Base-by-base conservation (phyloP, 2,329 filamentous ascomycete genomes). In the Aureobasidium lini region DNA sequence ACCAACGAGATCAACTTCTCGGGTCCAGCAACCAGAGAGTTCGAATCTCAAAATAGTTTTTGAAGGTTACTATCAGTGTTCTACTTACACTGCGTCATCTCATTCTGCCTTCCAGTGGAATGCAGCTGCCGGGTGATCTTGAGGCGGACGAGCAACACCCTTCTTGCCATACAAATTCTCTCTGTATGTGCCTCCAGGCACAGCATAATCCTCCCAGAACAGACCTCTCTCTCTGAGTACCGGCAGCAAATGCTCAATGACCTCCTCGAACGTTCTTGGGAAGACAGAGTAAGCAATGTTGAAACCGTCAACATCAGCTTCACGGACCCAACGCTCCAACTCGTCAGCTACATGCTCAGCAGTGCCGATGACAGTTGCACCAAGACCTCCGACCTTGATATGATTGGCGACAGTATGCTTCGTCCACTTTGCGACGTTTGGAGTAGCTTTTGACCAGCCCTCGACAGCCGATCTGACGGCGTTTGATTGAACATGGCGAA, bases 281-380 rank as follows among this genome's bases (percentile, higher is more conserved):
- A 85, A 85, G n/a, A 87, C 72, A 0, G 83, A 82, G 63, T 89
- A 88, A 1, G 82, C 85, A 69, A 90, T 79, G 67, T 90, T 90
- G 72, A 90, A 90, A 0, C 87, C 87, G 67, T 90, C 87, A 1
- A 90, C 80, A 64, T 88, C 87, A 0, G 84, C 85, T 68, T 88
- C 86, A 6, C 75, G 67, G 0, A 89, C 76, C 86, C 87, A 90
- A 0, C 76, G 71, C 71, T 90, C 84, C 59, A 90, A 76, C 44
- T 81, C 79, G 67, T 90, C 86, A 0, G 84, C 87, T 1, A 89
- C 85, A 63, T 83, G 81, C 15, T 77, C 70, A 0, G 86, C 75
- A 0, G 84, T 88, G 0, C 87, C 87, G 0, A 89, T 83, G 2
- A 84, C 70, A 0, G 84, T 79, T 0, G 85, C 82, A 0, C 86